Percentiles rank a stretch among this genome's conserved stretches.
These are phyloP conservation scores for Phytophthora multivora DNA, from an alignment of 352 stramenopile species.

Conservation along the genomic window DNA sequence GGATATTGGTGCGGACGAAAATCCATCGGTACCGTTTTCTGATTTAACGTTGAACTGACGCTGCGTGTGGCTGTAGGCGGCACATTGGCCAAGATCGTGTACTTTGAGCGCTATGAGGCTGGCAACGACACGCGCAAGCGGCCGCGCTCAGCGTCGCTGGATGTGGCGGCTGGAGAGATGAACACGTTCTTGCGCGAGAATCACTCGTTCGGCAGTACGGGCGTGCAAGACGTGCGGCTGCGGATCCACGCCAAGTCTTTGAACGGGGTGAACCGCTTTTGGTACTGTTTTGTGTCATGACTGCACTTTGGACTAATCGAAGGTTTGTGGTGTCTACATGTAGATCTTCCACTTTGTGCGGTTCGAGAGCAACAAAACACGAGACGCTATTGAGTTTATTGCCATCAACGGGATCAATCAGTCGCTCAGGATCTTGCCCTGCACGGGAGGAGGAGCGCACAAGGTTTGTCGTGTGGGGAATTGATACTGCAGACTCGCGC, in stretches of 20 bases:
- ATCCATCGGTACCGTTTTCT: not conserved
- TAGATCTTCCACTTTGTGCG: conserved; percentile 97
- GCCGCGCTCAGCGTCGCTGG: conserved; percentile 72
- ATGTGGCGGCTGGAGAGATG: conserved; percentile 83
- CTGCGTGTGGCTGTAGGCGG: conserved; percentile 59
- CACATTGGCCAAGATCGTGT: conserved; percentile 95
- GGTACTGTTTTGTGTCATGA: not conserved
- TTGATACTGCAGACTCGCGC: not conserved
- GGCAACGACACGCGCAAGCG: conserved; percentile 59
- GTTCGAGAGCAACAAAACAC: conserved; percentile 81
- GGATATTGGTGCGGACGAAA: conserved; percentile 63
- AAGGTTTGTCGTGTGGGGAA: conserved; percentile 53
- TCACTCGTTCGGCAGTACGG: conserved; percentile 76
- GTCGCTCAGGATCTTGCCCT: conserved; percentile 76
- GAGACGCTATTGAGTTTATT: conserved; percentile 80
- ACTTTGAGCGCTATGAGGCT: conserved; percentile 87
- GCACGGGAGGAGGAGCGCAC: conserved; percentile 82
- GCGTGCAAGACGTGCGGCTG: conserved; percentile 90
- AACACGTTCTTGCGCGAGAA: conserved; percentile 86
- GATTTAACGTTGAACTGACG: not conserved
- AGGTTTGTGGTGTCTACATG: not conserved
- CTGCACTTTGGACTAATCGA: not conserved
- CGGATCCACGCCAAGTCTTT: conserved; percentile 87
- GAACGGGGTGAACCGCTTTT: conserved; percentile 66
- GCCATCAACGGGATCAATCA: conserved; percentile 79